Conservation (phyloP, 257 asterid genomes). For the Solanum commersonii region DNA sequence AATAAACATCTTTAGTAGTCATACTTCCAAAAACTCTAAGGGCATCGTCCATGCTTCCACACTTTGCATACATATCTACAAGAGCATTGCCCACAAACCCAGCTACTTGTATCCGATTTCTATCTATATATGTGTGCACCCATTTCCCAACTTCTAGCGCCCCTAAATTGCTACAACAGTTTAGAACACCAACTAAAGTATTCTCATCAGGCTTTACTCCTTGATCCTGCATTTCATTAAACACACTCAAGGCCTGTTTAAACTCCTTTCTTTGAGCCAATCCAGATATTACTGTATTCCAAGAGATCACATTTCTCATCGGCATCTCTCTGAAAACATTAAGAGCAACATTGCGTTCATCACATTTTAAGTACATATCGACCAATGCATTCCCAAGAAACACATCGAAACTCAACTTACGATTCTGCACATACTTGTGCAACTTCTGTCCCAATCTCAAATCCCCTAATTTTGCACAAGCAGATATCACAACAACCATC, state of each 20-base stretch:
- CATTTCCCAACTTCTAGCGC: slow-evolving; percentile 29
- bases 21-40: slow-evolving; percentile 12
- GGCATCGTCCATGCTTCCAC: slow-evolving; percentile 23
- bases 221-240: slow-evolving; percentile 17
- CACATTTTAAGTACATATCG: slow-evolving; percentile 44
- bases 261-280: slow-evolving; percentile 19
- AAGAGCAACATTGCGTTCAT: slow-evolving; percentile 12
- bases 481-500: slow-evolving; percentile 35
- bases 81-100: slow-evolving; percentile 32
- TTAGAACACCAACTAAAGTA: slow-evolving; percentile 31
- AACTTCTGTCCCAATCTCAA: slow-evolving; percentile 26
- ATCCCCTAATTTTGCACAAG: slow-evolving; percentile 28
- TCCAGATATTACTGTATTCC: slow-evolving; percentile 37
- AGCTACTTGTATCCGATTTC: slow-evolving; percentile 3
- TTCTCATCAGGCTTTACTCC: slow-evolving; percentile 21
- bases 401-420: slow-evolving; percentile 18
- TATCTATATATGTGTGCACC: slow-evolving; percentile 28
- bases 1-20: slow-evolving; percentile 18
- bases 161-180: slow-evolving; percentile 35
- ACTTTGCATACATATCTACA: slow-evolving; percentile 38
- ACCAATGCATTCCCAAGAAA: slow-evolving; percentile 31
- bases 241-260: slow-evolving; percentile 17
- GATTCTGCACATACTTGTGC: slow-evolving; percentile 18
- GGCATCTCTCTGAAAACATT: slow-evolving; percentile 25
- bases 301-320: slow-evolving; percentile 26